Conservation (phyloP, 805 yeast genomes). For the Candida pini region DNA sequence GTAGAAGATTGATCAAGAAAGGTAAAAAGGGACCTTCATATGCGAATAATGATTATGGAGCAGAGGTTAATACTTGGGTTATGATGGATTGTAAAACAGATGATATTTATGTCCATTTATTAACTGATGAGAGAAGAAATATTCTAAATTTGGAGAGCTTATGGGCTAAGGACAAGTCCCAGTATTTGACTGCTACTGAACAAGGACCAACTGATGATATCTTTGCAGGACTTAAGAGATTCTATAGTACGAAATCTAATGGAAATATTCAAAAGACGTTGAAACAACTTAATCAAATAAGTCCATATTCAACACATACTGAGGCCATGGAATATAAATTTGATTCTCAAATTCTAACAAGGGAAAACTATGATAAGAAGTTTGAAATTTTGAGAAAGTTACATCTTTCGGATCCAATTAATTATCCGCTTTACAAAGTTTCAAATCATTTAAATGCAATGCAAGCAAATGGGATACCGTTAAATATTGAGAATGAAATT, state of each 20-base stretch:
- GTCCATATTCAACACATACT: conserved; percentile 1
- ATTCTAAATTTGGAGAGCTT: conserved; percentile 67
- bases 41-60: conserved; percentile 53
- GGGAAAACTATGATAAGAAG: conserved; percentile 13
- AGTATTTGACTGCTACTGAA: conserved; percentile 7
- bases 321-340: conserved; percentile 2
- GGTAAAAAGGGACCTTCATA: conserved; percentile 49
- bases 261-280: neutral
- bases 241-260: conserved; percentile 33
- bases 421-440: conserved; percentile 15
- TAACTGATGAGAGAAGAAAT: conserved; percentile 64
- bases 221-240: conserved; percentile 40
- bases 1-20: conserved; percentile 46
- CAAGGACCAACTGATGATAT: conserved; percentile 34
- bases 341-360: conserved; percentile 8
- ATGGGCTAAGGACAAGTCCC: conserved; percentile 35
- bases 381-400: conserved; percentile 12
- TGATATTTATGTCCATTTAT: conserved; percentile 62
- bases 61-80: conserved; percentile 70
- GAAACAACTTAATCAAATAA: neutral
- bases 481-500: conserved; percentile 16
- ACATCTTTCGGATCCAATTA: conserved; percentile 17
- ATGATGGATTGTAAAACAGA: conserved; percentile 65
- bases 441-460: conserved; percentile 22
- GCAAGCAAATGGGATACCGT: conserved; percentile 24